A percentile compares a stretch with the other conserved stretches of the same genome.
Evolutionary conservation across 345 rosid genomes (phyloP).

Genomic region (Citrus glauca): DNA sequence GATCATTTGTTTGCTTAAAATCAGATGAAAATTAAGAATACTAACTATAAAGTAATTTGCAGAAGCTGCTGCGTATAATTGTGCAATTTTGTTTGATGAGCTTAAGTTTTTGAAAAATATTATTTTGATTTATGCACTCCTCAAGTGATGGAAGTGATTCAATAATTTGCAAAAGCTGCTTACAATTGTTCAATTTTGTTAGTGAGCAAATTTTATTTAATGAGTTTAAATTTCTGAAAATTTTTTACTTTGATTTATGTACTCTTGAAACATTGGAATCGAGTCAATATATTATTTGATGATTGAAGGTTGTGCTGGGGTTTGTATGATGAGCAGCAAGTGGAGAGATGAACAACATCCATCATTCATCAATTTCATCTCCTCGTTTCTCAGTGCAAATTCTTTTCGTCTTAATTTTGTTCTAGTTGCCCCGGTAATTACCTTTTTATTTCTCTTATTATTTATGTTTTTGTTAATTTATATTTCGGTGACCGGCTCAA

Average conservation of each 20-base stretch:
- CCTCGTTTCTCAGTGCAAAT: constrained; percentile 64
- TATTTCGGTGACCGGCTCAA: not conserved
- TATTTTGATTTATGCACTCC: too few species aligned
- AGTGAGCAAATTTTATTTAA: too few species aligned
- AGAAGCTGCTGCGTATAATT: not conserved
- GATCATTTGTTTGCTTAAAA: not conserved
- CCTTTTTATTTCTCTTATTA: not conserved
- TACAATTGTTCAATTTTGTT: too few species aligned
- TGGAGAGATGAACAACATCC: constrained; percentile 73
- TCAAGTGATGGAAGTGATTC: not conserved
- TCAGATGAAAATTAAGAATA: not conserved
- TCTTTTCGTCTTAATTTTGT: constrained; percentile 82
- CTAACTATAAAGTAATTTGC: too few species aligned
- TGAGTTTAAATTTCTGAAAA: too few species aligned
- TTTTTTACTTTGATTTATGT: too few species aligned
- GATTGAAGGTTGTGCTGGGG: constrained; percentile 46
- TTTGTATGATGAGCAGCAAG: constrained; percentile 74
- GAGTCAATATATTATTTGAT: not conserved
- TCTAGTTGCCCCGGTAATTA: constrained; percentile 68
- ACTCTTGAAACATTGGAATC: too few species aligned
- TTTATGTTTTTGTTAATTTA: not conserved
- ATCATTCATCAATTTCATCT: constrained; percentile 63
- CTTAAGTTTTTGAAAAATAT: not conserved
- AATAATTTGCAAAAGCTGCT: too few species aligned
- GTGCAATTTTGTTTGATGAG: not conserved